Evolutionary conservation across 1,139 yeast genomes (phyloP).

Genomic region (Saccharomycopsis crataegensis): DNA sequence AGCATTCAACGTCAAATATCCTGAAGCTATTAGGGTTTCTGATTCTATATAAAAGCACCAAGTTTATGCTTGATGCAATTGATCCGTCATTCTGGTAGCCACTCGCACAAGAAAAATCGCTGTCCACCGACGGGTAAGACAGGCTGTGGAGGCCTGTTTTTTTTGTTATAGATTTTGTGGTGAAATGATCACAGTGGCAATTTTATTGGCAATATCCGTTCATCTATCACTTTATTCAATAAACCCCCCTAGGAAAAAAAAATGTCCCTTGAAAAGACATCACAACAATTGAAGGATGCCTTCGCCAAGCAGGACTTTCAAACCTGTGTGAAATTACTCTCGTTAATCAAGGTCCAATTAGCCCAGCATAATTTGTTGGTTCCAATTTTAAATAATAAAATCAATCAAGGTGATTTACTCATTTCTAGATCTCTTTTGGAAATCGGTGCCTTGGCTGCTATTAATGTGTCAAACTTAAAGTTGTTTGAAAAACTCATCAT

Average conservation of each 20-base stretch:
- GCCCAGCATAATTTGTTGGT: conserved; percentile 71
- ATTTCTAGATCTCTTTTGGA: conserved; percentile 80
- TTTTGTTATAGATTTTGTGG: no score
- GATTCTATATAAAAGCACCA: no score
- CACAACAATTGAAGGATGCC: conserved; percentile 58
- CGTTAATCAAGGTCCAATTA: conserved; percentile 69
- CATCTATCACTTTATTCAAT: no score
- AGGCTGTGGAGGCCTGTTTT: no score
- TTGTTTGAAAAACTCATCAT: conserved; percentile 66
- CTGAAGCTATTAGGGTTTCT: no score
- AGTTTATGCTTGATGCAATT: no score
- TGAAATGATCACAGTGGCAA: no score
- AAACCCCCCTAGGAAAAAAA: not conserved
- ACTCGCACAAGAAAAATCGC: no score
- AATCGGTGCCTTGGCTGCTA: conserved; percentile 74
- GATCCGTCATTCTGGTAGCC: no score
- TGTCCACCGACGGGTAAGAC: no score
- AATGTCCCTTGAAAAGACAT: conserved; percentile 38
- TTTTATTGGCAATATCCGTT: no score
- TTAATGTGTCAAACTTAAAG: conserved; percentile 54
- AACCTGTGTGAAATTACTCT: conserved; percentile 53
- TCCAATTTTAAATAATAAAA: conserved; percentile 41
- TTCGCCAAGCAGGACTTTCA: conserved; percentile 57
- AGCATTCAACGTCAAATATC: no score
- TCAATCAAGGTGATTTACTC: conserved; percentile 51